Conservation (phyloP, 257 asterid genomes). For the Paraleonurus japonicus region DNA sequence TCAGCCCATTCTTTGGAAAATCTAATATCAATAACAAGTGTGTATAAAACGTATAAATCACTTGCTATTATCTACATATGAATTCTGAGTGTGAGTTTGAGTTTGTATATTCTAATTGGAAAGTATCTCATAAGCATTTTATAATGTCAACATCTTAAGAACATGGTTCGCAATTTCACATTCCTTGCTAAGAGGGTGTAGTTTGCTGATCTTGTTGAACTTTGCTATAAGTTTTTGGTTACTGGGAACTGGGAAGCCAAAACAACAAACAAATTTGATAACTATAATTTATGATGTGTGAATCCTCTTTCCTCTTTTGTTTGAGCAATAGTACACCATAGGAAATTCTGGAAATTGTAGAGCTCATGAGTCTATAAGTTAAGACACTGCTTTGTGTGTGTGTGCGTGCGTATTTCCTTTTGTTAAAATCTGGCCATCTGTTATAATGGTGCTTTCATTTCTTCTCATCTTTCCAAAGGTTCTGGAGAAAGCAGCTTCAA, state of each 20-base stretch:
- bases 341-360: background rate
- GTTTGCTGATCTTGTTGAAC: slow-evolving; percentile 9
- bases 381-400: background rate
- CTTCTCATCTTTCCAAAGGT: slow-evolving; percentile 42
- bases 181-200: background rate
- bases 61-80: background rate
- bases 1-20: background rate
- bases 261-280: background rate
- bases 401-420: background rate
- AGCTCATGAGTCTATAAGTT: background rate
- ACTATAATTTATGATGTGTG: background rate
- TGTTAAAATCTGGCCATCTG: slow-evolving; percentile 5
- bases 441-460: slow-evolving; percentile 26
- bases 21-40: background rate
- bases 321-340: background rate
- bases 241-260: background rate
- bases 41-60: background rate
- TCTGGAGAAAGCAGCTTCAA: slow-evolving; percentile 81
- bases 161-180: background rate
- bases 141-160: background rate
- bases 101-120: background rate
- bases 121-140: background rate
- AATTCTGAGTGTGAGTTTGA: background rate
- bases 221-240: background rate
- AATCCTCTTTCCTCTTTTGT: slow-evolving; percentile 2